Base-by-base conservation (phyloP, 768 basidiomycete genomes). In the Artomyces pyxidatus region DNA sequence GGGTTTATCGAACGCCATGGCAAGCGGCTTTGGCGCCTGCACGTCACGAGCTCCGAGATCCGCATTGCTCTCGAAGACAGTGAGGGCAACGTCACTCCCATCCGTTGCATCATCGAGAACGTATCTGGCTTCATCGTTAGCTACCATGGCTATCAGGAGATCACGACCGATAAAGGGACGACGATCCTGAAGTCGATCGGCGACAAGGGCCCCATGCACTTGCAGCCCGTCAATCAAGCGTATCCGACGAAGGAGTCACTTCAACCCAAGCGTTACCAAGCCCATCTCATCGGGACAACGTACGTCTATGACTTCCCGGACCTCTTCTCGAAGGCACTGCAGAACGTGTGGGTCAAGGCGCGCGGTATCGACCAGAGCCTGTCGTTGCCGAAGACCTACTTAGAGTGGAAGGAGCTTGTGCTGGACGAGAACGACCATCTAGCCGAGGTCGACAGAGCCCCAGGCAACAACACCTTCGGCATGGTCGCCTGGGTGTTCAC, bases 241-340 rank as follows among this genome's bases (percentile, higher is more conserved):
- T 98, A 98, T 69, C 83, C 95, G 12, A 98, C 95, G 50, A 99
- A 96, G 70, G 95, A 97, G 65, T 97, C 93, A 16, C 73, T 99
- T 41, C 96, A 99, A 64, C 96, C 96, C 37, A 94, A 96, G 67
- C 92, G 96, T 55, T 98, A 98, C 72, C 95, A 98, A 64, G 96
- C 96, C 21, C 96, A 99, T 67, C 80, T 97, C 51, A 85, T 96
- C 58, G 96, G 96, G 46, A 99, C 96, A 26, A 99, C 96, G 44
- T 99, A 98, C 65, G 94, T 88, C 27, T 98, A 98, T 68, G 96
- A 98, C 69, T 99, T 98, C 85, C 96, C 96, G 37, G 96, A 96
- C 60, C 81, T 99, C 55, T 99, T 98, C 76, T 85, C 93, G 32
- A 98, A 98, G 71, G 93, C 95, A 6, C 72, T 98, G 51, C 88